Conservation (phyloP, 208 protist genomes). For the Leishmania turanica region DNA sequence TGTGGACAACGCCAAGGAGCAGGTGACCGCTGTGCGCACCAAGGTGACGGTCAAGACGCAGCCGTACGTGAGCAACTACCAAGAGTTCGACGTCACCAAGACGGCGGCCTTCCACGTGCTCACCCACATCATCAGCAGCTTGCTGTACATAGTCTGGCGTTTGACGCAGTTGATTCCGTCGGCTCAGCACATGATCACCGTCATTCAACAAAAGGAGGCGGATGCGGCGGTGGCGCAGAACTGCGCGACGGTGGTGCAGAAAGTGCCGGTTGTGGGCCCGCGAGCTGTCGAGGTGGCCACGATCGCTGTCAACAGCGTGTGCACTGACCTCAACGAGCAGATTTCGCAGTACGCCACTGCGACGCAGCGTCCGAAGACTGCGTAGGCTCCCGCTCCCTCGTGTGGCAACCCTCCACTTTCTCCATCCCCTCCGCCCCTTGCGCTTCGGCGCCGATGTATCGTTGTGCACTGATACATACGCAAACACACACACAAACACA, state of each 20-base stretch:
- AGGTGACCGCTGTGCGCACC: constrained; percentile 31
- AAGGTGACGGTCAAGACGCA: constrained; percentile 29
- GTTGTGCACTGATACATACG: not conserved
- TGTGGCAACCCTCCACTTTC: not conserved
- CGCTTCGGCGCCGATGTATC: not conserved
- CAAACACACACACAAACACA: not conserved
- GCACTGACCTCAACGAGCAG: constrained; percentile 33
- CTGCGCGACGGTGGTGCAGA: constrained; percentile 16
- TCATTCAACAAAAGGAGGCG: constrained; percentile 22
- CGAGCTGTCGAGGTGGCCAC: constrained; percentile 32
- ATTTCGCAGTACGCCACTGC: constrained; percentile 23
- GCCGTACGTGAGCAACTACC: constrained; percentile 30
- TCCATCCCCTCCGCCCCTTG: not conserved
- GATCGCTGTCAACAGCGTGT: constrained; percentile 32
- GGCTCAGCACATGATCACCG: constrained; percentile 8
- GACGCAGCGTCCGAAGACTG: not conserved
- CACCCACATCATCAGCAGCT: constrained; percentile 35
- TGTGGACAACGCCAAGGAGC: constrained; percentile 38
- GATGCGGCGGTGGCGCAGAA: constrained; percentile 3
- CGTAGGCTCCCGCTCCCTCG: not conserved
- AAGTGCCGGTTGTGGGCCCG: constrained; percentile 40
- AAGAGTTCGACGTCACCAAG: constrained; percentile 49
- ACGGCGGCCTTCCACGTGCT: constrained; percentile 36
- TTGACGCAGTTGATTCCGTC: constrained; percentile 22
- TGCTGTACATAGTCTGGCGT: constrained; percentile 37